These are phyloP conservation scores for Metschnikowia baotianmanensis DNA, from an alignment of 805 yeast species.

Conservation along the genomic window DNA sequence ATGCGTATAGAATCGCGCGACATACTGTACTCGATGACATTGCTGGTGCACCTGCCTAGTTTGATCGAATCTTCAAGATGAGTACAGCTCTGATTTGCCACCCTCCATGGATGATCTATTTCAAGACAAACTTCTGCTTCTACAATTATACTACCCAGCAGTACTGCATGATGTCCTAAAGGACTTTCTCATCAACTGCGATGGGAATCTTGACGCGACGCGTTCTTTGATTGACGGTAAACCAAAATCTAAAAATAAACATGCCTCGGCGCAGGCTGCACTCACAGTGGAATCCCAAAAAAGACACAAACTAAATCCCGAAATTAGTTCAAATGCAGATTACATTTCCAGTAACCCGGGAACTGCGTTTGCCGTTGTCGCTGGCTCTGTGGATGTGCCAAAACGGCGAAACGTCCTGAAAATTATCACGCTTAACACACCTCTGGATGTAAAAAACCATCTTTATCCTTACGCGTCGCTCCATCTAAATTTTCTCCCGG, in stretches of 20 bases:
- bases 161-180: constrained; percentile 41
- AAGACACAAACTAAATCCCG: not conserved
- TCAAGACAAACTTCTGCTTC: constrained; percentile 31
- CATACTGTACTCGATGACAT: not conserved
- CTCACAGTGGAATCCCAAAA: constrained; percentile 2
- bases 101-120: constrained; percentile 15
- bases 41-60: not conserved
- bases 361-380: not conserved
- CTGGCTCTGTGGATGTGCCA: constrained; percentile 4
- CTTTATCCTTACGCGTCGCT: constrained; percentile 50
- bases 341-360: not conserved
- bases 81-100: not conserved
- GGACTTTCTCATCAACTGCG: constrained; percentile 53
- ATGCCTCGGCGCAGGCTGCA: constrained; percentile 16
- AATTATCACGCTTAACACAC: constrained; percentile 45
- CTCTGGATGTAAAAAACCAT: constrained; percentile 48
- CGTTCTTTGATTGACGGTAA: constrained; percentile 38
- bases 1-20: constrained; percentile 2
- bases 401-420: constrained; percentile 8
- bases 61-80: not conserved
- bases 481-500: constrained; percentile 51
- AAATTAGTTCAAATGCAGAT: not conserved
- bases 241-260: constrained; percentile 15
- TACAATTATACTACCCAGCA: constrained; percentile 41
- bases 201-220: constrained; percentile 49